phyloP scores from a whole-genome alignment of 345 rosid genomes.

The Gossypium bickii region DNA sequence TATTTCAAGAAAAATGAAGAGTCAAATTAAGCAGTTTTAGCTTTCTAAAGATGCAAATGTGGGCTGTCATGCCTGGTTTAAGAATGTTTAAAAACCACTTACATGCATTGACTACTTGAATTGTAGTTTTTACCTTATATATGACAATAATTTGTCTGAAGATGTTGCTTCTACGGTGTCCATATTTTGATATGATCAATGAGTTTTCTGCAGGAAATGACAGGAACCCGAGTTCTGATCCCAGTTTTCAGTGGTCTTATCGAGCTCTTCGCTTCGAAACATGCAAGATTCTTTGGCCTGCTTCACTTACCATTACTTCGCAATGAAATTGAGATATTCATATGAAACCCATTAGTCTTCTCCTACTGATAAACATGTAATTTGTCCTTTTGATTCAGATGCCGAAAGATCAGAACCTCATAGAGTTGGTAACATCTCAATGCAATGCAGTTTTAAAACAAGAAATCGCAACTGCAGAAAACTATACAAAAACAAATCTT shows the following conservation, averaged over 20 bases:
- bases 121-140: not conserved
- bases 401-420: constrained; percentile 47
- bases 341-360: not conserved
- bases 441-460: constrained; percentile 31
- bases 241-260: constrained; percentile 71
- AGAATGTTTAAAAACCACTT: not conserved
- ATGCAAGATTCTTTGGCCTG: constrained; percentile 37
- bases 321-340: not conserved
- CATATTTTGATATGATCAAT: constrained; percentile 5
- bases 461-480: constrained; percentile 24
- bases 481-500: constrained; percentile 12
- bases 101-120: not conserved
- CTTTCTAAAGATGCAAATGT: not conserved
- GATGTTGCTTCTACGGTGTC: not conserved
- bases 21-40: not conserved
- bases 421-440: constrained; percentile 43
- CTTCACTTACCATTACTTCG: not conserved
- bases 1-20: no score
- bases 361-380: not conserved
- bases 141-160: not conserved
- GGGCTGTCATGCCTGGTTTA: not conserved
- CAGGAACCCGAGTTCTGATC: constrained; percentile 61
- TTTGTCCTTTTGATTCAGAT: constrained; percentile 47
- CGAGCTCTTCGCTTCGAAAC: constrained; percentile 63
- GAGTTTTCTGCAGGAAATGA: constrained; percentile 37